Evolutionary conservation across 2,329 filamentous ascomycete species (phyloP), one percentile per base, ranked within the genome.

Genomic region (Aschersonia sp.): DNA sequence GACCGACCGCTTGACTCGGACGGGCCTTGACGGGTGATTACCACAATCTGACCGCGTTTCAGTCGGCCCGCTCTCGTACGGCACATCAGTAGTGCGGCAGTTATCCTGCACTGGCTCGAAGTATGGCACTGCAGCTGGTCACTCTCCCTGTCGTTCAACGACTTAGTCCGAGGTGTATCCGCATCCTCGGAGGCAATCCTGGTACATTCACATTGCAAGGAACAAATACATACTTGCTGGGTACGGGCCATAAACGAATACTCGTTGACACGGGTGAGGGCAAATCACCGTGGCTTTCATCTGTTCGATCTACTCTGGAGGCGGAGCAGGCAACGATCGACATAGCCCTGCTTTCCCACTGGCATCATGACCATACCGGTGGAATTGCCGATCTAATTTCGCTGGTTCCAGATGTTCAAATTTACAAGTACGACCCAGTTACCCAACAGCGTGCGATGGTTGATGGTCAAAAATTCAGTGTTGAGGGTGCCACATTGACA

Each of bases 181-280:
- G 92, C 48, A 85, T 98, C 51, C 71, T 97, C 14, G 92, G 84
- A 49, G 87, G 85, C 7, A 98, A 98, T 64, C 90, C 92, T 10
- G 79, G 85, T 59, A 95, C 94, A 70, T 81, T 81, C 58, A 74
- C 77, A 5, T 66, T 83, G 9, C 77, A 83, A 65, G 83, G 88
- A 52, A 95, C 92, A 55, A 98, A 98, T 64, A 98, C 92, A 35
- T 98, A 98, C 63, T 75, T 98, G 14, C 59, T 98, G 50, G 92
- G 92, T 49, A 81, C 76, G 6, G 90, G 89, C 4, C 62, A 69
- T 5, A 66, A 68, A 6, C 81, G 92, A 8, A 73, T 97, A 49
- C 76, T 98, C 29, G 79, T 98, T 58, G 92, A 98, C 66, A 95
- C 89, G 0, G 92, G 85, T 45, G 83, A 95, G 63, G 92, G 90